A percentile compares a stretch with the other conserved stretches of the same genome.
Evolutionary conservation across 169 alveolate species (phyloP).

Genomic region (Cyclospora cayetanensis): DNA sequence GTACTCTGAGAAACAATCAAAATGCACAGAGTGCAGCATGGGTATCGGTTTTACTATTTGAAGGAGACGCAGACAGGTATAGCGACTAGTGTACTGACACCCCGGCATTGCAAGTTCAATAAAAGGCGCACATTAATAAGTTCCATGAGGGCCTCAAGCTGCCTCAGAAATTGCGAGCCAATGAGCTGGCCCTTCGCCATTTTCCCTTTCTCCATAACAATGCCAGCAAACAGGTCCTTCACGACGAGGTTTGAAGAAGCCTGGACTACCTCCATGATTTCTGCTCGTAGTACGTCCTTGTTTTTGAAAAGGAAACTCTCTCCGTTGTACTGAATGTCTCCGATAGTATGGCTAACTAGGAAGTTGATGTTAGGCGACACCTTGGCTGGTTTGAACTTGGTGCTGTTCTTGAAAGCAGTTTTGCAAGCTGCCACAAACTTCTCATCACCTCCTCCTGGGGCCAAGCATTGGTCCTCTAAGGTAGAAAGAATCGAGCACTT

Average conservation of each 20-base stretch:
- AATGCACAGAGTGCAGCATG: background rate
- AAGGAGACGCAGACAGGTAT: background rate
- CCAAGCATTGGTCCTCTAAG: slow-evolving; percentile 92
- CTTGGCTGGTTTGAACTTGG: slow-evolving; percentile 81
- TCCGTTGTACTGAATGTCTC: slow-evolving; percentile 90
- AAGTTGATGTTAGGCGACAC: slow-evolving; percentile 88
- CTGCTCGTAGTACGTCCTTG: slow-evolving; percentile 91
- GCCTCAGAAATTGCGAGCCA: slow-evolving; percentile 91
- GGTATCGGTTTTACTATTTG: background rate
- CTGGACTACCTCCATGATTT: slow-evolving; percentile 87
- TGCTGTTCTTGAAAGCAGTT: slow-evolving; percentile 64
- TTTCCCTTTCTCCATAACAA: slow-evolving; percentile 88
- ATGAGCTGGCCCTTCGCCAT: slow-evolving; percentile 92
- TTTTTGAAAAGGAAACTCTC: slow-evolving; percentile 88
- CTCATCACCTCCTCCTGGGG: slow-evolving; percentile 92
- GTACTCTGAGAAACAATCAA: slow-evolving; percentile 83
- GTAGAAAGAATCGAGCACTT: slow-evolving; percentile 83
- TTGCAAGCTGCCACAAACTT: slow-evolving; percentile 84
- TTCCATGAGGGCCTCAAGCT: slow-evolving; percentile 87
- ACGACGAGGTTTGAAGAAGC: slow-evolving; percentile 83
- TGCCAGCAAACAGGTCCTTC: slow-evolving; percentile 84
- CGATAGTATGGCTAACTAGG: slow-evolving; percentile 90
- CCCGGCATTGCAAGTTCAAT: background rate
- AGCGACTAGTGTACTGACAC: background rate
- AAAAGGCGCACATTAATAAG: slow-evolving; percentile 78